Conservation (phyloP, 176 grass and related monocot species). For the Juncus effusus region DNA sequence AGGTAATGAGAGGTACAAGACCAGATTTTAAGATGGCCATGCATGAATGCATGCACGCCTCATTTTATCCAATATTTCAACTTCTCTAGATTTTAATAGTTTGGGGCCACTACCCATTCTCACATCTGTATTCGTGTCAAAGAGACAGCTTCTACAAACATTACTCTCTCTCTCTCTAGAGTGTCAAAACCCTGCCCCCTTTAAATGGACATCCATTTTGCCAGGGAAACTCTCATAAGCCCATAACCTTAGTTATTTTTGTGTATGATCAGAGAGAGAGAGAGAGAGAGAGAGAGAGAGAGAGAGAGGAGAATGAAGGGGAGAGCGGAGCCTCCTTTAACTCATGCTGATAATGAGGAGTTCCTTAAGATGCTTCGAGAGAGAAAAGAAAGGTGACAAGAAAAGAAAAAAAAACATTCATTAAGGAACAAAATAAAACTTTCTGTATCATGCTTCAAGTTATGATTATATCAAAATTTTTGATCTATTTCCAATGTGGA, state of each 20-base stretch:
- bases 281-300: neutral
- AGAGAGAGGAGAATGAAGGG: slow-evolving; percentile 9
- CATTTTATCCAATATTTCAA: too few relatives aligned
- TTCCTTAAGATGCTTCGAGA: slow-evolving; percentile 72
- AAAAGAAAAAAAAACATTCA: too few relatives aligned
- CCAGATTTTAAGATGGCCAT: too few relatives aligned
- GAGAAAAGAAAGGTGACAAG: slow-evolving; percentile 49
- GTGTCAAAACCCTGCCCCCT: too few relatives aligned
- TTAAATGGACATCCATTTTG: neutral
- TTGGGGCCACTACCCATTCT: too few relatives aligned
- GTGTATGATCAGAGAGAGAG: neutral
- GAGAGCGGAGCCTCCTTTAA: slow-evolving; percentile 48
- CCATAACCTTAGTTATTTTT: neutral
- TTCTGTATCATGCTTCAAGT: neutral
- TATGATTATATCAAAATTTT: neutral
- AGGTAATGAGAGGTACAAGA: too few relatives aligned
- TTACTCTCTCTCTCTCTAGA: too few relatives aligned
- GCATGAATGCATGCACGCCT: too few relatives aligned
- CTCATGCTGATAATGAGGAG: slow-evolving; percentile 61
- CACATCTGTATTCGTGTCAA: too few relatives aligned
- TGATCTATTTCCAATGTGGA: too few relatives aligned
- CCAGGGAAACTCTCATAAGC: neutral
- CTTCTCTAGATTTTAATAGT: too few relatives aligned
- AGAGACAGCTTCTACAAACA: too few relatives aligned
- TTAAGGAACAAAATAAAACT: neutral